Percentiles rank a stretch among this genome's conserved stretches.
These are phyloP conservation scores for Basipetospora chlamydospora DNA, from an alignment of 2,329 filamentous ascomycete genomes.

Conservation along the genomic window DNA sequence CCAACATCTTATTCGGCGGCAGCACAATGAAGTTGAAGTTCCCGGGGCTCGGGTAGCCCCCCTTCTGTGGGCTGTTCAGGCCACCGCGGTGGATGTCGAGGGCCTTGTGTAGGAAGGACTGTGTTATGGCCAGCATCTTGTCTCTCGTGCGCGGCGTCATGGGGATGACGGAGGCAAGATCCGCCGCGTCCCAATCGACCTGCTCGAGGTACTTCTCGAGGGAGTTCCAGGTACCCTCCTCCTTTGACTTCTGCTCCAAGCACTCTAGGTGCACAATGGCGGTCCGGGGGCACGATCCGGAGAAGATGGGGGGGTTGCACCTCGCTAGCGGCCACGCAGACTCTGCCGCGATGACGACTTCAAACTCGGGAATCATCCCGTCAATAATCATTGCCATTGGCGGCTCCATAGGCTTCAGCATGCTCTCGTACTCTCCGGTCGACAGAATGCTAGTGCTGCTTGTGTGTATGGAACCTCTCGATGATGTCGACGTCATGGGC, in stretches of 20 bases:
- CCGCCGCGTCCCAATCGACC: conserved; percentile 19
- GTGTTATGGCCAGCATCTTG: conserved; percentile 56
- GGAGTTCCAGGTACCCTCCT: conserved; percentile 30
- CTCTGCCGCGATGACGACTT: conserved; percentile 31
- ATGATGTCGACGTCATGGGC: conserved; percentile 24
- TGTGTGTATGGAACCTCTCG: conserved; percentile 28
- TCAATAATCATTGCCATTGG: conserved; percentile 14
- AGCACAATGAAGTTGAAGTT: conserved; percentile 50
- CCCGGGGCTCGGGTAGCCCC: conserved; percentile 28
- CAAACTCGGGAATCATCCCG: conserved; percentile 26
- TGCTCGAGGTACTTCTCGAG: conserved; percentile 26
- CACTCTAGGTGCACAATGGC: conserved; percentile 36
- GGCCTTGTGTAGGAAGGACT: conserved; percentile 56
- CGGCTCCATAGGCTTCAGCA: conserved; percentile 17
- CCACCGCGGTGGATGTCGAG: conserved; percentile 50
- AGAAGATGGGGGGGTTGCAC: conserved; percentile 31
- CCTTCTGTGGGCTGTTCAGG: conserved; percentile 21
- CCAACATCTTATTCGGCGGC: conserved; percentile 49
- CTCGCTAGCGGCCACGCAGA: conserved; percentile 35
- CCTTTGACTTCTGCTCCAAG: conserved; percentile 32
- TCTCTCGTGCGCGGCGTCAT: conserved; percentile 41
- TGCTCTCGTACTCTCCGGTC: conserved; percentile 20
- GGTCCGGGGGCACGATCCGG: conserved; percentile 30
- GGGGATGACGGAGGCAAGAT: conserved; percentile 27
- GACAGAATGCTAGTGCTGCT: conserved; percentile 33